phyloP scores from a whole-genome alignment of 2,329 filamentous ascomycete genomes.

The Venturiaceae sp. region DNA sequence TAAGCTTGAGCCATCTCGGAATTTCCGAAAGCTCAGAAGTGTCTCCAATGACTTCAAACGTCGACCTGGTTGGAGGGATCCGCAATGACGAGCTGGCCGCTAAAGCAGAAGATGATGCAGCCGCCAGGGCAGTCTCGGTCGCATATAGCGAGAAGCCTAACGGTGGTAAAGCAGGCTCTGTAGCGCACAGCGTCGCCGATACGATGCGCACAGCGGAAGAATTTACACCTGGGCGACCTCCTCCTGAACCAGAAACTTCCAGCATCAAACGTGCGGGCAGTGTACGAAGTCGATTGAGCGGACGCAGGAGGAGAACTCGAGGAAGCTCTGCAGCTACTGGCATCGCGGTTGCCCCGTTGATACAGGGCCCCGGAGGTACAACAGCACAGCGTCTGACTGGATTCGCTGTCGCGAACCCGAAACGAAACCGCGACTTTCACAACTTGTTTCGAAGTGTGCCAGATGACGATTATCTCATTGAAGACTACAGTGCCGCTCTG shows the following conservation, averaged over 20 bases:
- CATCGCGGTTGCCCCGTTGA: slow-evolving; percentile 60
- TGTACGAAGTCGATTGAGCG: slow-evolving; percentile 43
- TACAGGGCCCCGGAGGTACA: slow-evolving; percentile 31
- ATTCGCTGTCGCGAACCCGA: slow-evolving; percentile 93
- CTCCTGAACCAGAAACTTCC: not conserved
- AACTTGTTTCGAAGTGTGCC: slow-evolving; percentile 90
- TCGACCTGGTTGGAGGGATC: slow-evolving; percentile 44
- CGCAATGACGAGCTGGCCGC: slow-evolving; percentile 41
- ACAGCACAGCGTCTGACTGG: slow-evolving; percentile 47
- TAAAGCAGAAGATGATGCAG: slow-evolving; percentile 49
- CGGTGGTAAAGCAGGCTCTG: slow-evolving; percentile 26
- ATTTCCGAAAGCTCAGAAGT: slow-evolving; percentile 54
- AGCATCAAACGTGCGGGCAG: slow-evolving; percentile 46
- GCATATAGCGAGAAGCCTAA: slow-evolving; percentile 40
- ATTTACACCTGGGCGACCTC: slow-evolving; percentile 12
- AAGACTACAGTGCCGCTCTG: slow-evolving; percentile 94
- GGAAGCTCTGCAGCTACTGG: slow-evolving; percentile 63
- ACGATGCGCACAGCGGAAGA: slow-evolving; percentile 24
- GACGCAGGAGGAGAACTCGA: slow-evolving; percentile 57
- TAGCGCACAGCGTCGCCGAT: slow-evolving; percentile 17
- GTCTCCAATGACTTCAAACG: slow-evolving; percentile 48
- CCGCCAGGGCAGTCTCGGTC: slow-evolving; percentile 50
- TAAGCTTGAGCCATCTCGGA: slow-evolving; percentile 82
- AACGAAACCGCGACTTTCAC: slow-evolving; percentile 93
- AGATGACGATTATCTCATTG: slow-evolving; percentile 94